Percentiles rank a stretch among this genome's conserved stretches.
These are phyloP conservation scores for Trichoderma arundinaceum DNA, from an alignment of 2,329 filamentous ascomycete species.

Conservation along the genomic window DNA sequence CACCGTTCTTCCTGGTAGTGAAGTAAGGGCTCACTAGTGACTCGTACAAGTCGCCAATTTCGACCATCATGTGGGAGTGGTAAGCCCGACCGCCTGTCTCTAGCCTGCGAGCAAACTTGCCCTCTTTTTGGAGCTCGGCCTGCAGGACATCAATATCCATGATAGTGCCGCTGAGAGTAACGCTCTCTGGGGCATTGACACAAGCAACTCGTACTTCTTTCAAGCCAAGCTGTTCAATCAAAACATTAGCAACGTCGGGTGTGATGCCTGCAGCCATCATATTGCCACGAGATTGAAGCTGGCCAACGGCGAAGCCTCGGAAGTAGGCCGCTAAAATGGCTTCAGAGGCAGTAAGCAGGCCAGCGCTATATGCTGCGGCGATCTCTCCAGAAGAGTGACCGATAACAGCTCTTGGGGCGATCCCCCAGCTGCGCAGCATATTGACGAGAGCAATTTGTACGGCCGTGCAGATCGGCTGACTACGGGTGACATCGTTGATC, in stretches of 20 bases:
- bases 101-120: constrained; percentile 34
- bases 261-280: constrained; percentile 24
- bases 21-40: constrained; percentile 23
- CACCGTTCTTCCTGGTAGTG: neutral
- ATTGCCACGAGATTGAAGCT: constrained; percentile 12
- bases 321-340: constrained; percentile 18
- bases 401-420: neutral
- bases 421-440: constrained; percentile 1
- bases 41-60: constrained; percentile 15
- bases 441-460: constrained; percentile 18
- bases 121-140: constrained; percentile 21
- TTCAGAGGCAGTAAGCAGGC: constrained; percentile 5
- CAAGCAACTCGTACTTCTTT: constrained; percentile 37
- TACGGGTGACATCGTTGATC: constrained; percentile 32
- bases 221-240: constrained; percentile 4
- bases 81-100: constrained; percentile 36
- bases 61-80: constrained; percentile 36
- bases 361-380: constrained; percentile 9
- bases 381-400: constrained; percentile 26
- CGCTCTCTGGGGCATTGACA: constrained; percentile 37
- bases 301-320: constrained; percentile 23
- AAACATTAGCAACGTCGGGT: neutral
- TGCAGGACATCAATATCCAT: constrained; percentile 32
- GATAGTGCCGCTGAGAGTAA: constrained; percentile 37
- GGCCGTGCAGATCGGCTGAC: constrained; percentile 23